Percentiles rank a stretch among this genome's conserved stretches.
Evolutionary conservation across 75 land plant species (phyloP).

Genomic region (Cupressus sempervirens): DNA sequence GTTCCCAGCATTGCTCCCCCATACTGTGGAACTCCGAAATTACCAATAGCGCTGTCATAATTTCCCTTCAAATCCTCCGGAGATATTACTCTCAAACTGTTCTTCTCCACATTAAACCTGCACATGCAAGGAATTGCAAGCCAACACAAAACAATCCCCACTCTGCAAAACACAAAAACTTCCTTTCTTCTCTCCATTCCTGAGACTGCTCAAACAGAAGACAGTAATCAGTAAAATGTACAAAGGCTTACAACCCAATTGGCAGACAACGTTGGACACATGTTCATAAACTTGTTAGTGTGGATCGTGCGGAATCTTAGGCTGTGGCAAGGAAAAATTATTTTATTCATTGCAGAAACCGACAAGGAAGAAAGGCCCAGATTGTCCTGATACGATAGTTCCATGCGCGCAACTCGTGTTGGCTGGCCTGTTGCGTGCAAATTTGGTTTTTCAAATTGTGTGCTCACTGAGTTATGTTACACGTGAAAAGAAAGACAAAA

Average conservation of each 20-base stretch:
- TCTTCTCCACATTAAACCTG: constrained; percentile 81
- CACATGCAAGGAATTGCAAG: constrained; percentile 7
- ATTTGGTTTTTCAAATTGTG: no score
- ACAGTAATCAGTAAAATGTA: neutral
- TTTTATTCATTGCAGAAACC: neutral
- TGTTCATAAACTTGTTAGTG: neutral
- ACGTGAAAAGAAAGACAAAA: neutral
- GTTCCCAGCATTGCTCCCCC: constrained; percentile 82
- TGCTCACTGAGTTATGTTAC: neutral
- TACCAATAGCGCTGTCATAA: constrained; percentile 83
- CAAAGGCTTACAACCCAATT: neutral
- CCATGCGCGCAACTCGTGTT: neutral
- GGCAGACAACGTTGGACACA: neutral
- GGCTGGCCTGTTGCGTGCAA: neutral
- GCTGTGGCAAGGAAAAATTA: neutral
- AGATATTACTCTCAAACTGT: constrained; percentile 75
- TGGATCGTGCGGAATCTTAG: neutral
- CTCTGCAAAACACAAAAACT: neutral
- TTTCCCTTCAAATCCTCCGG: constrained; percentile 66
- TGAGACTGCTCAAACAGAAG: neutral
- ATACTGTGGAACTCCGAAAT: constrained; percentile 91
- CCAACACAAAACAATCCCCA: neutral
- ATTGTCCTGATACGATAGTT: no score
- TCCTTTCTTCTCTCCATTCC: neutral
- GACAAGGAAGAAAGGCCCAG: neutral